Evolutionary conservation across 805 yeast genomes (phyloP), one percentile per base, ranked within the genome.

Genomic region (Saccharomyces paradoxus): DNA sequence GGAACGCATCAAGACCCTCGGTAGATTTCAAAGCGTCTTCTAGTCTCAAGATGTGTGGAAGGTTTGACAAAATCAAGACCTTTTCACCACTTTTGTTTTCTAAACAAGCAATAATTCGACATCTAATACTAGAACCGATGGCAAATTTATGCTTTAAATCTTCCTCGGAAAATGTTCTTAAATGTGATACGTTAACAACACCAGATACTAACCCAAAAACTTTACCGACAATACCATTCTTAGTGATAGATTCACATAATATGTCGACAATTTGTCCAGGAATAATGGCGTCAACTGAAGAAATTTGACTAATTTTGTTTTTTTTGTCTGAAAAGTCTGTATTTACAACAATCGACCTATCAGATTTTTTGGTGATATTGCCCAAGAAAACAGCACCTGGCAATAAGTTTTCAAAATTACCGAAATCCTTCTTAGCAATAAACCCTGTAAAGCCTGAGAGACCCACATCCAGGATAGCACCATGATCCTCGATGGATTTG

Each of bases 401-500:
- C 0, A 66, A 56, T 22, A 84, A 61, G 0, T 61, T 50, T 21
- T 72, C 76, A 7, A 72, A 56, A 10, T 73, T 68, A 28, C 74
- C 67, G 51, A 86, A 70, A 55, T 86, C 92, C 60, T 84, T 86
- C 59, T 81, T 83, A 1, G 95, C 79, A 50, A 91, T 74, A 69
- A 92, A 91, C 0, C 96, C 96, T 29, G 81, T 73, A 8, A 78
- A 55, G 5, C 77, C 79, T 8, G 69, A 69, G 51, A 77, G 66
- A 32, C 97, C 97, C 44, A 86, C 69, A 61, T 84, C 86, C 47
- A 92, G 71, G 54, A 88, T 81, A 26, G 83, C 79, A 71, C 99
- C 99, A 68, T 89, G 97, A 68, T 94, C 99, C 76, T 94, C 98
- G 26, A 88, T 71, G 49, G 95, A 85, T 57, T 77, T 78, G 24